These are phyloP conservation scores for Scenedesmus sp. DNA, from an alignment of 163 green algal genomes.

Conservation along the genomic window DNA sequence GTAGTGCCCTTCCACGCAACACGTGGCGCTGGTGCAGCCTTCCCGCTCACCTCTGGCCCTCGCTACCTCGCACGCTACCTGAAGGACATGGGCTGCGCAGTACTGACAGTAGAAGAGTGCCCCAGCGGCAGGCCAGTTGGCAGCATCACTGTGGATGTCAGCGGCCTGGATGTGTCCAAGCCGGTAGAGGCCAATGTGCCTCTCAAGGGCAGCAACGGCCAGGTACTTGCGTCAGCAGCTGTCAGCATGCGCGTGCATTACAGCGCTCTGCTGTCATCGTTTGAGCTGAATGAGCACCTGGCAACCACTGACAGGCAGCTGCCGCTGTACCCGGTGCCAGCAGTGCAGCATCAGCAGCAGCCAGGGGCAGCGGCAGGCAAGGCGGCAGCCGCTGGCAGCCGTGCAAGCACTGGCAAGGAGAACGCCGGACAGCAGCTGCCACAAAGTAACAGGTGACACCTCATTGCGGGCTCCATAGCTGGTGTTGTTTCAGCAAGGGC, in stretches of 20 bases:
- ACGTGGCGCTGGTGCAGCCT: constrained; percentile 44
- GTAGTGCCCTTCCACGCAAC: constrained; percentile 43
- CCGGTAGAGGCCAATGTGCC: constrained; percentile 30
- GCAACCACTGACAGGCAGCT: constrained; percentile 41
- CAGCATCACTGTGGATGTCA: background rate
- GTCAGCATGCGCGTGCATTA: constrained; percentile 40
- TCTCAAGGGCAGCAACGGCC: background rate
- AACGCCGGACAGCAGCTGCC: background rate
- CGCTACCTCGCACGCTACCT: constrained; percentile 33
- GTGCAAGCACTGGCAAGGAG: background rate
- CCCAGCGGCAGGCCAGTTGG: constrained; percentile 14
- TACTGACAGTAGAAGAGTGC: constrained; percentile 36
- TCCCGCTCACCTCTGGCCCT: constrained; percentile 29
- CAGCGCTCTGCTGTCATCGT: constrained; percentile 25
- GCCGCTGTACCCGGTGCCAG: constrained; percentile 35
- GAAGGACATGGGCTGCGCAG: constrained; percentile 24
- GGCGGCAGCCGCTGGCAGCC: background rate
- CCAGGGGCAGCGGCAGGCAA: background rate
- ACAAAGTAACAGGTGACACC: background rate
- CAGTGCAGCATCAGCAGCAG: constrained; percentile 8
- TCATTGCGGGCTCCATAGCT: background rate
- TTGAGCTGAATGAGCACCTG: constrained; percentile 51
- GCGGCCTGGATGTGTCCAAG: background rate
- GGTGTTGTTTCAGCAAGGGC: background rate
- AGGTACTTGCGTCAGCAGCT: constrained; percentile 28